Evolutionary conservation across 805 yeast genomes (phyloP).

Genomic region (Saccharomycopsis malanga): DNA sequence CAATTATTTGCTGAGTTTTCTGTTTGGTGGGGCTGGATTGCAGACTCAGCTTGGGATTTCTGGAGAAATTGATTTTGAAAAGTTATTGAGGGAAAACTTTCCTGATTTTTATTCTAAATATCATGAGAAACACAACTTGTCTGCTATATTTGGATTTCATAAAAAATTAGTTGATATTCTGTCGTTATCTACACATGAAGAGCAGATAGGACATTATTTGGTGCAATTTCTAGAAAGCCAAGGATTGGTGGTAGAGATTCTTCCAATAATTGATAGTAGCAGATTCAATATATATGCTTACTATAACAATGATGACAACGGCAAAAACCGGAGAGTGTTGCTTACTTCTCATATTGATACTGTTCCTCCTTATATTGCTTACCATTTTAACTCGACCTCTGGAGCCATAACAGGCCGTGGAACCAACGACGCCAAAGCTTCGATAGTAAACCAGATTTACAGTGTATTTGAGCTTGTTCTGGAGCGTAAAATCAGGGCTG

Average conservation of each 20-base stretch:
- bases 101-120: constrained; percentile 9
- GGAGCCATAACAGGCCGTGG: constrained; percentile 56
- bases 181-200: constrained; percentile 29
- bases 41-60: too few species aligned
- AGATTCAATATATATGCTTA: constrained; percentile 42
- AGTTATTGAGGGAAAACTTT: constrained; percentile 1
- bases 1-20: too few species aligned
- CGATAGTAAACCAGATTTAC: constrained; percentile 55
- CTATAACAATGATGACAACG: constrained; percentile 23
- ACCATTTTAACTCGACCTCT: constrained; percentile 27
- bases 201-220: constrained; percentile 31
- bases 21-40: too few species aligned
- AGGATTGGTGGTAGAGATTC: constrained; percentile 34
- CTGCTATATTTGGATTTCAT: constrained; percentile 26
- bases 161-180: constrained; percentile 26
- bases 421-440: constrained; percentile 62
- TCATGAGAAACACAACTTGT: constrained; percentile 4
- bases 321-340: constrained; percentile 34
- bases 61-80: neutral
- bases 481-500: constrained; percentile 24
- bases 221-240: constrained; percentile 29
- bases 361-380: constrained; percentile 45
- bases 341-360: constrained; percentile 49
- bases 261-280: constrained; percentile 24
- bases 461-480: constrained; percentile 44